phyloP scores from a whole-genome alignment of 2,329 filamentous ascomycete genomes.

The Sarocladium oryzae region DNA sequence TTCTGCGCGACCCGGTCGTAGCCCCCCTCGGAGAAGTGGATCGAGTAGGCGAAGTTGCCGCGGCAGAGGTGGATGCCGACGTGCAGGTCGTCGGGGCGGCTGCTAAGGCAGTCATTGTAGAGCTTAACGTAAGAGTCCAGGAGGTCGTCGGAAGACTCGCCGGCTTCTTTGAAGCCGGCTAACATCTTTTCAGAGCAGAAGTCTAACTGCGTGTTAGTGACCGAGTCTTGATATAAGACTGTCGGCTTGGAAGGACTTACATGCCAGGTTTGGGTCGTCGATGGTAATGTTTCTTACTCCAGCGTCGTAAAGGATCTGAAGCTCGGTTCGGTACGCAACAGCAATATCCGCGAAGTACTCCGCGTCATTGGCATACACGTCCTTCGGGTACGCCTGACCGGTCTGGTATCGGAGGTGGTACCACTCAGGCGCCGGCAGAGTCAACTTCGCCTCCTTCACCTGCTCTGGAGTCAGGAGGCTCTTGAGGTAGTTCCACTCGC shows the following conservation, averaged over 20 bases:
- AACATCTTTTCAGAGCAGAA: slow-evolving; percentile 59
- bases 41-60: slow-evolving; percentile 55
- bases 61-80: slow-evolving; percentile 68
- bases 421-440: slow-evolving; percentile 53
- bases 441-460: slow-evolving; percentile 54
- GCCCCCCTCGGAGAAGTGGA: slow-evolving; percentile 57
- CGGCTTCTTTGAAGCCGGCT: slow-evolving; percentile 44
- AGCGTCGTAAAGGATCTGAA: slow-evolving; percentile 41
- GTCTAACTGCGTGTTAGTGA: slow-evolving; percentile 21
- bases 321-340: slow-evolving; percentile 40
- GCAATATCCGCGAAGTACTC: slow-evolving; percentile 46
- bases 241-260: background rate
- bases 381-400: slow-evolving; percentile 39
- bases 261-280: slow-evolving; percentile 47
- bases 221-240: background rate
- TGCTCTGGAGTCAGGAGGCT: slow-evolving; percentile 41
- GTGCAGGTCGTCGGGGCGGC: slow-evolving; percentile 60
- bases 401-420: slow-evolving; percentile 44
- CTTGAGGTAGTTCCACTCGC: slow-evolving; percentile 18
- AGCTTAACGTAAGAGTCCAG: slow-evolving; percentile 67
- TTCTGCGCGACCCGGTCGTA: slow-evolving; percentile 59
- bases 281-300: slow-evolving; percentile 44
- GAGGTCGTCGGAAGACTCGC: slow-evolving; percentile 48
- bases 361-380: slow-evolving; percentile 37
- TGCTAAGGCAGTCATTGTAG: slow-evolving; percentile 63